Base-by-base conservation (phyloP, 352 stramenopile genomes). In the Phytophthora citrophthora region DNA sequence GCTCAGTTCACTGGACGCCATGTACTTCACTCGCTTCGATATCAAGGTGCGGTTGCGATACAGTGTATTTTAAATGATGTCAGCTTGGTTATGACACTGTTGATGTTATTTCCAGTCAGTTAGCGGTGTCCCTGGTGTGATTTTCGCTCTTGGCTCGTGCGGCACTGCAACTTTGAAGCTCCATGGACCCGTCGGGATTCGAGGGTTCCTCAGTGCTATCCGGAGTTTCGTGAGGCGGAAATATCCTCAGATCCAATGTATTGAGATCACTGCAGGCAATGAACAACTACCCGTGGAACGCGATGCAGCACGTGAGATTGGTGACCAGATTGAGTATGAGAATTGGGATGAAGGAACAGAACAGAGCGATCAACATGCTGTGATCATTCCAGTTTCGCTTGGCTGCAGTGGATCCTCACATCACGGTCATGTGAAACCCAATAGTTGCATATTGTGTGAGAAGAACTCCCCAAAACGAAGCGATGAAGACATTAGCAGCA, bases 21-120 rank as follows among this genome's bases (percentile, higher is more conserved):
- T 90, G 46, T 92, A 86, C 54, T 76, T 90, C 59, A 90, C 83
- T n/a, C 79, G 79, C 24, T 77, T 92, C 18, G 76, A 87, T 32
- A 52, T 83, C 13, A 68, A 82, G 51, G 83, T 91, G 36, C 31
- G 44, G 34, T n/a, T 58, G 62, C 9, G 2, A 6, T 50, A 27
- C 4, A 32, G 11, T 20, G 23, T 12, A 32, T 38, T 23, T 34
- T 23, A 23, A 4, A 34, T 34, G 1, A 13, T 11, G 3, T 4
- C 29, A 4, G 15, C 16, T 38, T n/a, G 15, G 4, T 51, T 27
- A 9, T 20, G 10, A 57, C 44, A 24, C 8, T 45, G 18, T 34
- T 70, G 24, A 65, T 27, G 24, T 10, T 34, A 0, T 31, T 52
- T 32, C 20, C 18, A 92, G 83, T 81, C 81, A 5, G 76, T 86